phyloP scores from a whole-genome alignment of 805 yeast species.

The Starmerella cellae region DNA sequence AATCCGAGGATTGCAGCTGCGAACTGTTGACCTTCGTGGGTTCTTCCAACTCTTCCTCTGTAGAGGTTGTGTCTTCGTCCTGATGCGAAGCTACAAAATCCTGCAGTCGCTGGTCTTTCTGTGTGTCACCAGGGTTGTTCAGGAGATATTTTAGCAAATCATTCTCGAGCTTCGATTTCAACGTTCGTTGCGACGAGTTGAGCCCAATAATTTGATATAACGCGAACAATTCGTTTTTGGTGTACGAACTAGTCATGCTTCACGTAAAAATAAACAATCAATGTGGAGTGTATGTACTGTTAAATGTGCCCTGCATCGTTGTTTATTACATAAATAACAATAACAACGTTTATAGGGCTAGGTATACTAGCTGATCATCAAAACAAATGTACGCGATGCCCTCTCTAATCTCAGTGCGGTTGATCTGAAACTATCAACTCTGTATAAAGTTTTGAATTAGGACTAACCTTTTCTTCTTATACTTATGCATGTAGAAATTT shows the following conservation, averaged over 20 bases:
- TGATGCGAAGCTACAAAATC: background rate
- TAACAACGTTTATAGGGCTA: background rate
- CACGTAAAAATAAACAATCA: background rate
- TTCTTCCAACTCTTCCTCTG: background rate
- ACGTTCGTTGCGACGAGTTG: background rate
- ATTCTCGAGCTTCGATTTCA: background rate
- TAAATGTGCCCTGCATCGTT: background rate
- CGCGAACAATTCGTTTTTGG: background rate
- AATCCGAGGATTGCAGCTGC: background rate
- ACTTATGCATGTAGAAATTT: no score
- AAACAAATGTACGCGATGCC: background rate
- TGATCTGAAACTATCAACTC: no score
- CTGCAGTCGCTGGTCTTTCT: background rate
- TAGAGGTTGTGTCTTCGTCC: background rate
- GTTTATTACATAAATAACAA: background rate
- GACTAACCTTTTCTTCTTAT: no score
- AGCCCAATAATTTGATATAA: background rate
- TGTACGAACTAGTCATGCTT: background rate
- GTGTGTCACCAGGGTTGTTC: background rate
- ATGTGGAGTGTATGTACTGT: background rate
- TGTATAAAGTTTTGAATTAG: no score
- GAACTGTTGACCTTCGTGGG: background rate
- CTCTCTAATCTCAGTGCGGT: no score
- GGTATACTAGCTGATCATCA: background rate
- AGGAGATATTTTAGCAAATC: background rate